phyloP scores from a whole-genome alignment of 257 asterid species.

The Cinchona pubescens region DNA sequence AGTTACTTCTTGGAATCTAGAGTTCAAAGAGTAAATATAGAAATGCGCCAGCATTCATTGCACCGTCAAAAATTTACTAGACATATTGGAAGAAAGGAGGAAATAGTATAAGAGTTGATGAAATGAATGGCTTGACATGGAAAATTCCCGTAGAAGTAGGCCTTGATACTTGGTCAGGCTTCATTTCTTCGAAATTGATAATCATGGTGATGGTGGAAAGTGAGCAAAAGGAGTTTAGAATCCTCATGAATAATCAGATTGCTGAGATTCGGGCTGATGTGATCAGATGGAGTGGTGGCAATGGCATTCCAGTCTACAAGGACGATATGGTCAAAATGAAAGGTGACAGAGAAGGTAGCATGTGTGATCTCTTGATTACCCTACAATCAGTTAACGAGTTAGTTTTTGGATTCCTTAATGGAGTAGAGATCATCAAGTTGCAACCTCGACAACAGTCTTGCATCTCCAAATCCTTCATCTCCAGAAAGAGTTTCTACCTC shows the following conservation, averaged over 20 bases:
- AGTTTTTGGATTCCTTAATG: constrained; percentile 5
- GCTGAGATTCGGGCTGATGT: constrained; percentile 7
- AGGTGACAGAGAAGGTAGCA: neutral
- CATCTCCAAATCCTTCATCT: neutral
- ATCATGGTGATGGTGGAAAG: neutral
- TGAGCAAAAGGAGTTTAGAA: neutral
- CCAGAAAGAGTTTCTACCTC: neutral
- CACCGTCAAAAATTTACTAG: constrained; percentile 41
- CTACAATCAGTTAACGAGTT: neutral
- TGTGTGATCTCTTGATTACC: constrained; percentile 2
- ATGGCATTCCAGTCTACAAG: constrained; percentile 13
- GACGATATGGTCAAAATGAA: constrained; percentile 8
- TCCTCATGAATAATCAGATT: constrained; percentile 19
- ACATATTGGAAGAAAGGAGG: constrained; percentile 26
- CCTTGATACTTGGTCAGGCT: constrained; percentile 11
- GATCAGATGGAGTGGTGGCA: constrained; percentile 6
- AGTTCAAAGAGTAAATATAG: constrained; percentile 19
- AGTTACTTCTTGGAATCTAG: constrained; percentile 35
- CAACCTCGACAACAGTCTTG: constrained; percentile 11
- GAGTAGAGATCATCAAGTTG: constrained; percentile 27
- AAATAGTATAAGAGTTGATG: neutral
- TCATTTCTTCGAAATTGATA: constrained; percentile 4
- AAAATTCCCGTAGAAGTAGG: constrained; percentile 11
- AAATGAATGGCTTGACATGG: neutral
- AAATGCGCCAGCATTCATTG: constrained; percentile 17